phyloP scores from a whole-genome alignment of 73 alveolate species.

The Tetrahymena malaccensis region DNA sequence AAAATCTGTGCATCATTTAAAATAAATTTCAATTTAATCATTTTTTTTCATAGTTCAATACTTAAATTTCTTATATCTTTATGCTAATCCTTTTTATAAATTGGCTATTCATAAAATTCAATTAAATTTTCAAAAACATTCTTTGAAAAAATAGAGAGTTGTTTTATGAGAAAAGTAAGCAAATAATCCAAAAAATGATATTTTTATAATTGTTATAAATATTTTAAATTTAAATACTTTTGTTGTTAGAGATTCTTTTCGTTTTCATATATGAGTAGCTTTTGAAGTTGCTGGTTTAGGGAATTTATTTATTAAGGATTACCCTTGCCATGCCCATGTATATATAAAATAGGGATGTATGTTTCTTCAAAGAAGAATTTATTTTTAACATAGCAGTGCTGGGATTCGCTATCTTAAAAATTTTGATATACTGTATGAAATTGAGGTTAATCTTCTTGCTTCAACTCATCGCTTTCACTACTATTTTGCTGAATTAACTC shows the following conservation, averaged over 20 bases:
- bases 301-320: neutral
- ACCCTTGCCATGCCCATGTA: neutral
- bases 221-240: neutral
- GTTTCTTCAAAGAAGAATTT: neutral
- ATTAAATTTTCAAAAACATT: too few species aligned
- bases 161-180: too few species aligned
- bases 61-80: neutral
- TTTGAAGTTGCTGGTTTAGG: neutral
- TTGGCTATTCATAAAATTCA: too few species aligned
- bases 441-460: neutral
- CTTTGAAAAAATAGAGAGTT: too few species aligned
- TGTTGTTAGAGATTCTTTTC: neutral
- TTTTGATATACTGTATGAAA: neutral
- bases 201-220: too few species aligned
- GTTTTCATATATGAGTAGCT: neutral
- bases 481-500: neutral
- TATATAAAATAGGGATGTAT: neutral
- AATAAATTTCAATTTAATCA: too few species aligned
- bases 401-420: neutral
- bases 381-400: neutral
- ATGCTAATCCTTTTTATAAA: too few species aligned
- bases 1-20: too few species aligned
- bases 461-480: neutral
- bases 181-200: too few species aligned
- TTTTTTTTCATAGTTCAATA: neutral